These are phyloP conservation scores for Ophiostoma sp. DNA, from an alignment of 2,329 filamentous ascomycete genomes.

Conservation along the genomic window DNA sequence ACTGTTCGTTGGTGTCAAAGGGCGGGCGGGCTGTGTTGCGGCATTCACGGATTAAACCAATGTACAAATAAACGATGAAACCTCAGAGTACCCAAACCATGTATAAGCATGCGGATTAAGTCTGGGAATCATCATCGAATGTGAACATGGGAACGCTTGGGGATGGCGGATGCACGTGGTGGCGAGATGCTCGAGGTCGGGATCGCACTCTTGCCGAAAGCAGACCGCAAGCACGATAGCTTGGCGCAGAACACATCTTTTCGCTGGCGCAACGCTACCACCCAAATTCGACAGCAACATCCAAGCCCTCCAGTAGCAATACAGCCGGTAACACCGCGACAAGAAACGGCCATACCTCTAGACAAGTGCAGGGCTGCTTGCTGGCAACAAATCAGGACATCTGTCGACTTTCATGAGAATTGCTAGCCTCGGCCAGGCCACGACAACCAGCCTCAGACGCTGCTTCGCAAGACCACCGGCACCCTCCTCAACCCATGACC, in stretches of 20 bases:
- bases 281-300: neutral
- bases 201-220: constrained; percentile 9
- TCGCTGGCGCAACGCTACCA: neutral
- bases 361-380: no score
- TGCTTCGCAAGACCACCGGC: neutral
- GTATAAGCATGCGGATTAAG: neutral
- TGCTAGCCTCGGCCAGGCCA: neutral
- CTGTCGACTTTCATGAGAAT: neutral
- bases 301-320: neutral
- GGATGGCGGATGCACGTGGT: no score
- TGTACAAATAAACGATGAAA: neutral
- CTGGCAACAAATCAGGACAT: neutral
- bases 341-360: no score
- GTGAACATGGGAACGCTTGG: no score
- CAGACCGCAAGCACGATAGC: constrained; percentile 5
- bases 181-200: no score
- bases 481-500: neutral
- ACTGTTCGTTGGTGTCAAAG: no score
- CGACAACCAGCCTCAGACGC: neutral
- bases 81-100: neutral
- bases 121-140: neutral
- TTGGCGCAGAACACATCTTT: neutral
- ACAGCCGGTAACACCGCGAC: no score
- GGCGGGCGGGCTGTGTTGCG: no score
- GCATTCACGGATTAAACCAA: no score